A percentile compares a stretch with the other conserved stretches of the same genome.
These are phyloP conservation scores for Parsonsia alboflavescens DNA, from an alignment of 257 asterid species.

Conservation along the genomic window DNA sequence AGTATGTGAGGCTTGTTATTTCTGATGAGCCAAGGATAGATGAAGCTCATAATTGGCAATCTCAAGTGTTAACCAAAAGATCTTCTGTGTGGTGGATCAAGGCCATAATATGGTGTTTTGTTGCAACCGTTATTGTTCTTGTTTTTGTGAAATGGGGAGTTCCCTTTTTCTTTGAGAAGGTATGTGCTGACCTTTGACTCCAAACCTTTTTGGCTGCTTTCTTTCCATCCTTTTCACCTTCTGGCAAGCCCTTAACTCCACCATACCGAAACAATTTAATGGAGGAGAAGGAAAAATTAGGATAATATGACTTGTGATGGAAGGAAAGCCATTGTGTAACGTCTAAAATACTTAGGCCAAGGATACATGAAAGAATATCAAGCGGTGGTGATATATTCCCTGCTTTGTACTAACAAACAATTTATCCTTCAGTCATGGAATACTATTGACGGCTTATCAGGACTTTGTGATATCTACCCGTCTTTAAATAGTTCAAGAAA, in stretches of 20 bases:
- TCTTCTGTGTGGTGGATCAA: conserved; percentile 57
- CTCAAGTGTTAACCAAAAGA: conserved; percentile 26
- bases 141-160: conserved; percentile 61
- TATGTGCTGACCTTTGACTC: conserved; percentile 16
- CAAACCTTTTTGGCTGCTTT: background rate
- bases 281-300: background rate
- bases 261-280: background rate
- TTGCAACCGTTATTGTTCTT: conserved; percentile 31
- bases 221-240: background rate
- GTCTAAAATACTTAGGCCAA: background rate
- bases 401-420: background rate
- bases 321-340: background rate
- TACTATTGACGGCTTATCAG: background rate
- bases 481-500: background rate
- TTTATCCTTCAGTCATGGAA: background rate
- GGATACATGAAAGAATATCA: background rate
- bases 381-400: background rate
- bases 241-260: background rate
- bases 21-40: conserved; percentile 40
- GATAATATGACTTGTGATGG: background rate
- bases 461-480: background rate
- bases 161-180: conserved; percentile 71
- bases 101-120: conserved; percentile 38
- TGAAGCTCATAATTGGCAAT: conserved; percentile 32
- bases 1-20: conserved; percentile 70